Evolutionary conservation across 805 yeast species (phyloP).

Genomic region (Metschnikowia baotianmanensis): DNA sequence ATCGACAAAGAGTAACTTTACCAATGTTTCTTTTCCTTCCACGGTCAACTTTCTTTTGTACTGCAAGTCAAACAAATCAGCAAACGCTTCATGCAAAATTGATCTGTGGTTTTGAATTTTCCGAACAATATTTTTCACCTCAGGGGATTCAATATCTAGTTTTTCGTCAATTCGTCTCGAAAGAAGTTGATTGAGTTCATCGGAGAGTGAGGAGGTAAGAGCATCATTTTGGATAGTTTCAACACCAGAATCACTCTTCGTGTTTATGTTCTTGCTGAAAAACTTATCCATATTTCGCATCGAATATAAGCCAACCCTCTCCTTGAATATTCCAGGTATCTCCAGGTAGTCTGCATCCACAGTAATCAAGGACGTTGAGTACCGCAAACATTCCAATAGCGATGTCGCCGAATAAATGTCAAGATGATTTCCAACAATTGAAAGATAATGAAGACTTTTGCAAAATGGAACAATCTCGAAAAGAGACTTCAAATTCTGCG

Average conservation of each 20-base stretch:
- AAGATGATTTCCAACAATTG: conserved; percentile 62
- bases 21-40: conserved; percentile 73
- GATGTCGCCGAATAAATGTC: conserved; percentile 63
- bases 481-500: conserved; percentile 54
- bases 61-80: conserved; percentile 57
- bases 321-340: conserved; percentile 61
- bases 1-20: conserved; percentile 67
- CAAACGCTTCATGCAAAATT: conserved; percentile 34
- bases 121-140: conserved; percentile 28
- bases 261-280: conserved; percentile 35
- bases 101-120: conserved; percentile 28
- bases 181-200: conserved; percentile 29
- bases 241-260: conserved; percentile 29
- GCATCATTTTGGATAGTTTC: background rate
- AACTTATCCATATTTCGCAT: conserved; percentile 76
- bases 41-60: conserved; percentile 51
- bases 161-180: conserved; percentile 31
- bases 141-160: conserved; percentile 32
- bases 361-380: conserved; percentile 60
- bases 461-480: conserved; percentile 72
- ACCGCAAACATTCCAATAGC: conserved; percentile 65
- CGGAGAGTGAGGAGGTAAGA: conserved; percentile 36
- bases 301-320: conserved; percentile 73
- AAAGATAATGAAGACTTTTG: conserved; percentile 61
- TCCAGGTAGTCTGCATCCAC: conserved; percentile 64